phyloP scores from a whole-genome alignment of 2,329 filamentous ascomycete genomes.

The Colletotrichum falcatum region DNA sequence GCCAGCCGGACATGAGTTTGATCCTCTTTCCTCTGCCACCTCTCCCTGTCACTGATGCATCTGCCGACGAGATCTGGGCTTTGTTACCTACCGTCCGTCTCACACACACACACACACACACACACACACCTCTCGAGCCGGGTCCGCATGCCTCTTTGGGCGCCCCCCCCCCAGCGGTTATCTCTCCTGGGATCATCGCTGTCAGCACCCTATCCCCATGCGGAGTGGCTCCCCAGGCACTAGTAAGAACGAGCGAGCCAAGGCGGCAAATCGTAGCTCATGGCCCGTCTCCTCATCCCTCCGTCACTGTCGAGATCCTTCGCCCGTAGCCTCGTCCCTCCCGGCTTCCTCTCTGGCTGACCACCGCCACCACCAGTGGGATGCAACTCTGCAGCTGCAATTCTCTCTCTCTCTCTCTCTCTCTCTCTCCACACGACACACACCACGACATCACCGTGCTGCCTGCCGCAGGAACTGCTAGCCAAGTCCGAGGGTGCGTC shows the following conservation, averaged over 20 bases:
- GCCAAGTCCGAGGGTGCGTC: slow-evolving; percentile 3
- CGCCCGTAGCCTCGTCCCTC: neutral
- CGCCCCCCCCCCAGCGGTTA: slow-evolving; percentile 14
- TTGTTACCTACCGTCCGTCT: too few relatives aligned
- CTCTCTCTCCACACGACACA: neutral
- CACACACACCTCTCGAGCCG: slow-evolving; percentile 22
- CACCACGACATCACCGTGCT: slow-evolving; percentile 18
- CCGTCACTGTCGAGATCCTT: slow-evolving; percentile 16
- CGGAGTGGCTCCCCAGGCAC: slow-evolving; percentile 14
- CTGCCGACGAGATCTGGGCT: too few relatives aligned
- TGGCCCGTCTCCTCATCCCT: slow-evolving; percentile 2
- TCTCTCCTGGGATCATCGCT: slow-evolving; percentile 33
- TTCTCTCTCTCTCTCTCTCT: too few relatives aligned
- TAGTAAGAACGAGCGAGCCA: neutral
- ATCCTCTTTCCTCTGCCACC: too few relatives aligned
- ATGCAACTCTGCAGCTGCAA: slow-evolving; percentile 1
- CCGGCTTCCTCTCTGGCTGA: neutral
- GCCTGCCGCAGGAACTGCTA: neutral
- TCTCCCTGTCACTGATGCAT: neutral
- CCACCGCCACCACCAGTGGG: neutral
- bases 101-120: too few relatives aligned
- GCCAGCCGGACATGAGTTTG: too few relatives aligned
- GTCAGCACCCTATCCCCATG: slow-evolving; percentile 36
- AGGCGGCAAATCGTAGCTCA: slow-evolving; percentile 25
- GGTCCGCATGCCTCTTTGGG: slow-evolving; percentile 36